These are phyloP conservation scores for Bruguiera gymnorhiza DNA, from an alignment of 345 rosid genomes.

Conservation along the genomic window DNA sequence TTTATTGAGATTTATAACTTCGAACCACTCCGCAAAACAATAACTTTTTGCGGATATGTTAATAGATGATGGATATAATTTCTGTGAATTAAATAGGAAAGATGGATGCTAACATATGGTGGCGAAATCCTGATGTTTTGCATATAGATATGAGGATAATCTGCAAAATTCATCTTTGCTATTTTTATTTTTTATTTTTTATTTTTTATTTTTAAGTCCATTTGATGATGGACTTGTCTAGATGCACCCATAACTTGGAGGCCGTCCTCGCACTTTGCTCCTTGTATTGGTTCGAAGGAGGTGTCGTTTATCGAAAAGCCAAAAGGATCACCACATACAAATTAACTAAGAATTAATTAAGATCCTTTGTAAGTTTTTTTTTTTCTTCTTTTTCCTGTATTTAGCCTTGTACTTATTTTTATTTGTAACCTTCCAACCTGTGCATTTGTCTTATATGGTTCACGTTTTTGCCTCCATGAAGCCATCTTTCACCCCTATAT, in stretches of 20 bases:
- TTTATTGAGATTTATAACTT: too few species aligned
- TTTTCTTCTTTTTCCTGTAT: not conserved
- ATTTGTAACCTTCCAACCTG: not conserved
- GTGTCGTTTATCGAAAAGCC: constrained; percentile 14
- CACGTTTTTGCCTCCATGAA: not conserved
- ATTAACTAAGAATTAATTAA: not conserved
- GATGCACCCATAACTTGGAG: not conserved
- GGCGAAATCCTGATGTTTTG: too few species aligned
- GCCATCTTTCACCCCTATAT: not conserved
- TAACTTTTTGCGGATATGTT: too few species aligned
- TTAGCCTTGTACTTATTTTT: not conserved
- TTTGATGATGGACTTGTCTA: not conserved
- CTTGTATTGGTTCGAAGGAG: not conserved
- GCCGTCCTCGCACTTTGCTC: constrained; percentile 13
- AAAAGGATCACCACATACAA: not conserved
- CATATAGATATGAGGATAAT: too few species aligned
- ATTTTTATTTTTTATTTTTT: not conserved
- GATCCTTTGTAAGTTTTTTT: constrained; percentile 6
- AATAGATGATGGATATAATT: too few species aligned
- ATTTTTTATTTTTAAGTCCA: not conserved
- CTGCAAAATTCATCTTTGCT: too few species aligned
- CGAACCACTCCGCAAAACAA: too few species aligned
- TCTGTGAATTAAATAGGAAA: too few species aligned
- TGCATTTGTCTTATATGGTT: constrained; percentile 13
- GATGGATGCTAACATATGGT: too few species aligned